Base-by-base conservation (phyloP, 768 basidiomycete genomes). In the Termitomyces sp. region DNA sequence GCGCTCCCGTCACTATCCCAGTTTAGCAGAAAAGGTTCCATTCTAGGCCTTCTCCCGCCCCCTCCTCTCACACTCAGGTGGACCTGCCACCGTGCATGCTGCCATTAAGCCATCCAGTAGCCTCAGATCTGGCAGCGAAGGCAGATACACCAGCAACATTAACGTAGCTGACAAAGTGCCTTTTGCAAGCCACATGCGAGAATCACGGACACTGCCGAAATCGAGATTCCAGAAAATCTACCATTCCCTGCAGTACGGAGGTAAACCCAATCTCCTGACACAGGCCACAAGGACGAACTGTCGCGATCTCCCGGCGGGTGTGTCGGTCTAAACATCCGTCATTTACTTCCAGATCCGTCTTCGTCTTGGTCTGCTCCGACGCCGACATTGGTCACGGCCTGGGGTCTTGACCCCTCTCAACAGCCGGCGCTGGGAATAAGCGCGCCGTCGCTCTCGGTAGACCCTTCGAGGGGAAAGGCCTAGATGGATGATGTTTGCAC, bases 191-290 rank as follows among this genome's bases (percentile, higher is more conserved):
- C 55, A 10, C 45, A 54, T 59, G 62, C 60, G 62, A 61, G 60
- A 63, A 61, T 59, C 60, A 61, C 62, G 62, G 62, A 59, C 55
- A 38, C 51, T 61, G 62, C 60, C 62, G 60, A 54, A 58, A 62
- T 60, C 59, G 37, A 60, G 56, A 60, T 60, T 57, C 35, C 44
- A 56, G 58, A 48, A 35, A 31, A 40, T 7, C 40, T 31, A 41
- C 23, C 41, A 14, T 47, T 54, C 40, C 38, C 42, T 21, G 5
- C 2, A 15, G 26, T 17, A 46, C 56, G 56, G 56, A 57, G 56
- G 51, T 57, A 55, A 53, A 47, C 26, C 35, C 42, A 46, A 56
- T 56, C 50, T 56, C 43, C 55, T 51, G 50, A 52, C 49, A 47
- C n/a, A 38, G 35, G 42, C 35, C 50, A 51, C 55, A 44, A 56